These are phyloP conservation scores for Umbellularia californica DNA, from an alignment of 164 flowering plant species.

Conservation along the genomic window DNA sequence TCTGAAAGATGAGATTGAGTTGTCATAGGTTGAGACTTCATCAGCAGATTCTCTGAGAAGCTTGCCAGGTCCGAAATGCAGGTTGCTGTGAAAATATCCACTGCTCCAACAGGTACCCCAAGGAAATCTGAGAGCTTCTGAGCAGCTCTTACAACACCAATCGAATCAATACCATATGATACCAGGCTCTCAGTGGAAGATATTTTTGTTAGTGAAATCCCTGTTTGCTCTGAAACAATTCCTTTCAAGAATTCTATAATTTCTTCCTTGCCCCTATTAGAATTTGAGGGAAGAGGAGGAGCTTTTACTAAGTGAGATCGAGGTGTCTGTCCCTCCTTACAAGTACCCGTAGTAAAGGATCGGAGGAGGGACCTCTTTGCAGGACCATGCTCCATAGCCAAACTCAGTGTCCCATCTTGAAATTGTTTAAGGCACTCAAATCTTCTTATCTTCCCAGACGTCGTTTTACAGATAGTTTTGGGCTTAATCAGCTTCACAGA, in stretches of 20 bases:
- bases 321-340: constrained; percentile 49
- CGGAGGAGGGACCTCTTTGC: constrained; percentile 29
- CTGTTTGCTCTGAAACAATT: constrained; percentile 59
- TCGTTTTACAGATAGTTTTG: constrained; percentile 66
- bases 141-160: constrained; percentile 84
- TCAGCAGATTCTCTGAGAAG: constrained; percentile 54
- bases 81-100: constrained; percentile 79
- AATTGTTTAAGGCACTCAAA: constrained; percentile 78
- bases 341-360: constrained; percentile 63
- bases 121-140: constrained; percentile 77
- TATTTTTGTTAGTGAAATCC: constrained; percentile 40
- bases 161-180: constrained; percentile 78
- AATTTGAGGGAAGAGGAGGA: constrained; percentile 14
- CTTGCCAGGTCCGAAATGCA: constrained; percentile 68
- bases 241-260: constrained; percentile 52
- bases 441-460: constrained; percentile 77
- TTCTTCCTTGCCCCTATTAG: constrained; percentile 21
- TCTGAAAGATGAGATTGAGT: constrained; percentile 22
- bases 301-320: constrained; percentile 23
- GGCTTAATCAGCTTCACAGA: constrained; percentile 63
- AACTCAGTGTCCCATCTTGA: constrained; percentile 46
- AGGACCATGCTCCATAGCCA: constrained; percentile 31
- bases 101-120: constrained; percentile 76
- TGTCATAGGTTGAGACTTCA: constrained; percentile 33
- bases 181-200: constrained; percentile 54